A percentile compares a stretch with the other conserved stretches of the same genome.
Evolutionary conservation across 164 flowering plant species (phyloP).

Genomic region (Brasenia schreberi): DNA sequence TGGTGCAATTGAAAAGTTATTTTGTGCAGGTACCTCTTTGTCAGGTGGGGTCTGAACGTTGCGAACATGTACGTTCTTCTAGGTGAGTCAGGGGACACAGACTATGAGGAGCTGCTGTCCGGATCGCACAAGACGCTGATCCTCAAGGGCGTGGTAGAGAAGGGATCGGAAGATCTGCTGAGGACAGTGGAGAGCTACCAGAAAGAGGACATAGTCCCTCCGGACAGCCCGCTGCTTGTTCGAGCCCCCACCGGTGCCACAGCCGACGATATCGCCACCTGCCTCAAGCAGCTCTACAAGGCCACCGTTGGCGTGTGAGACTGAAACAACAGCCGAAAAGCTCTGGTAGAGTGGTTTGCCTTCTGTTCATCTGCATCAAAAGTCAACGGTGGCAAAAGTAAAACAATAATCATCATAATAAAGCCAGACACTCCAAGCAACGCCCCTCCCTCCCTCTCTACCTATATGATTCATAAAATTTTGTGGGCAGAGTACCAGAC

Average conservation of each 20-base stretch:
- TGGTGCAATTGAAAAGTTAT: no score
- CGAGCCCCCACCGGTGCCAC: constrained; percentile 21
- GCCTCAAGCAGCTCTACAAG: constrained; percentile 30
- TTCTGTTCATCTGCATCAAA: no score
- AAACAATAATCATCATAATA: no score
- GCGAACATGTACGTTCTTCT: constrained; percentile 78
- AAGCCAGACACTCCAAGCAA: no score
- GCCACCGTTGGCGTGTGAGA: constrained; percentile 8
- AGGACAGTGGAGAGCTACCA: constrained; percentile 55
- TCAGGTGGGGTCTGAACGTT: constrained; percentile 85
- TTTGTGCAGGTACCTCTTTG: constrained; percentile 63
- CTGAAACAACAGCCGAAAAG: background rate
- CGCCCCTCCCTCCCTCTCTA: no score
- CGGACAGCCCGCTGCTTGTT: constrained; percentile 51
- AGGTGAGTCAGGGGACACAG: constrained; percentile 89
- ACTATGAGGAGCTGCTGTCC: constrained; percentile 70
- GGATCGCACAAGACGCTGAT: constrained; percentile 84
- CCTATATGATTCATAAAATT: no score
- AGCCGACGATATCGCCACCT: constrained; percentile 45
- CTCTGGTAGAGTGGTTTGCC: background rate
- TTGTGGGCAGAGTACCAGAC: no score
- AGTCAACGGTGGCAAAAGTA: no score
- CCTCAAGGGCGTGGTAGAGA: constrained; percentile 50
- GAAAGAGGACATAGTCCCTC: constrained; percentile 66
- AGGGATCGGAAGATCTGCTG: constrained; percentile 61